Conservation (phyloP, 352 stramenopile genomes). For the Blastocystis hominis region DNA sequence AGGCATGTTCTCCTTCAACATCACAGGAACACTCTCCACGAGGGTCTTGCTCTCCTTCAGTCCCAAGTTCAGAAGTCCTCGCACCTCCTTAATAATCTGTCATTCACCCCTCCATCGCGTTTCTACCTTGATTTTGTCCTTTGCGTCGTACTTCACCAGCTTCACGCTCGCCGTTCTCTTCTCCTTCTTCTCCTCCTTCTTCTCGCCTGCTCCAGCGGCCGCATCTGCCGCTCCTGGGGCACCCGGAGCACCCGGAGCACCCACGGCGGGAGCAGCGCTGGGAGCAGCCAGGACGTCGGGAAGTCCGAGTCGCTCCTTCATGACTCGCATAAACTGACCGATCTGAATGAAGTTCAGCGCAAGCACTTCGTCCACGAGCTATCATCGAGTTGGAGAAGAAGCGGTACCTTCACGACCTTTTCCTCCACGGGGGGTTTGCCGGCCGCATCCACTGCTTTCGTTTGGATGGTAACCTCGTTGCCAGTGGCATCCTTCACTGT, state of each 20-base stretch:
- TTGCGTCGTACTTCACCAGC: conserved; percentile 51
- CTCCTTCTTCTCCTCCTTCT: conserved; percentile 50
- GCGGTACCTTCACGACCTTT: conserved; percentile 18
- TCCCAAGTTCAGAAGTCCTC: conserved; percentile 16
- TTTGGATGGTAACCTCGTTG: conserved; percentile 36
- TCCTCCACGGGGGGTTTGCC: conserved; percentile 30
- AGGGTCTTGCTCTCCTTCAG: conserved; percentile 56
- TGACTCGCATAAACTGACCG: conserved; percentile 24
- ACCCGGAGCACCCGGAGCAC: background rate
- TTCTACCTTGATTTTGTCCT: conserved; percentile 52
- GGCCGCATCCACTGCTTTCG: conserved; percentile 14
- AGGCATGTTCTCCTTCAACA: conserved; percentile 54
- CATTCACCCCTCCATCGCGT: background rate
- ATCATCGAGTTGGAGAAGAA: background rate
- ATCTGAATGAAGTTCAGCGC: conserved; percentile 52
- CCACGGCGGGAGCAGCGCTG: background rate
- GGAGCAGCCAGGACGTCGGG: conserved; percentile 29
- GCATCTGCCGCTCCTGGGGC: background rate
- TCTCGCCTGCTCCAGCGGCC: background rate
- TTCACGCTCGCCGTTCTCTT: conserved; percentile 50
- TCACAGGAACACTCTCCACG: conserved; percentile 26
- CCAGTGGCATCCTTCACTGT: background rate
- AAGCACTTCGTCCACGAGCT: conserved; percentile 51
- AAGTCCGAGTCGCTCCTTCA: conserved; percentile 42
- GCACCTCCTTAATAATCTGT: conserved; percentile 50